A percentile compares a stretch with the other conserved stretches of the same genome.
Conservation (phyloP, 2,329 filamentous ascomycete genomes). For the Gremmenia infestans region DNA sequence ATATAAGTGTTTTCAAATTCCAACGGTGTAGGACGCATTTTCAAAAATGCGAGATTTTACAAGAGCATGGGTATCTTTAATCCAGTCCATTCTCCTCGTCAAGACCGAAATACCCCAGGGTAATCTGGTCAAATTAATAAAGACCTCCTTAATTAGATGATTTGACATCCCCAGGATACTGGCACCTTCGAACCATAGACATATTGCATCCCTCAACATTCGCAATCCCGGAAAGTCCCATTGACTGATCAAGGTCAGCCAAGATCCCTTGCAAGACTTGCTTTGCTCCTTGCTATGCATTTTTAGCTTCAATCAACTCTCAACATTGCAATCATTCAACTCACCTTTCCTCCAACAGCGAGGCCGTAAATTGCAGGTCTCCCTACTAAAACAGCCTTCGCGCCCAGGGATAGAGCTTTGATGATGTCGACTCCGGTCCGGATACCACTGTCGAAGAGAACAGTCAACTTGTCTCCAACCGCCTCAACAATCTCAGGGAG, state of each 20-base stretch:
- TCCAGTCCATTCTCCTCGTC: no score
- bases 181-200: conserved; percentile 20
- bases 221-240: conserved; percentile 48
- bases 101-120: no score
- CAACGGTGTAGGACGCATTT: no score
- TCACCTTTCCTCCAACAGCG: conserved; percentile 44
- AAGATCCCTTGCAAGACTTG: conserved; percentile 46
- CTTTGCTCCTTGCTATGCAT: conserved; percentile 42
- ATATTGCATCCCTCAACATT: conserved; percentile 23
- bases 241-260: conserved; percentile 49
- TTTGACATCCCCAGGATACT: conserved; percentile 24
- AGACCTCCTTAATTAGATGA: conserved; percentile 18
- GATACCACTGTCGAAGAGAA: conserved; percentile 58
- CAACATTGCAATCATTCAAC: neutral
- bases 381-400: conserved; percentile 52
- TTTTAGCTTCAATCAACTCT: neutral
- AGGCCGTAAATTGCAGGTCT: conserved; percentile 55
- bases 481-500: conserved; percentile 57
- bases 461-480: conserved; percentile 52
- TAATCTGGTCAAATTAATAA: no score
- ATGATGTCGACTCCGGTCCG: conserved; percentile 52
- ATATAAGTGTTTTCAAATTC: no score
- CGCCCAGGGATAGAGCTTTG: conserved; percentile 51
- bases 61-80: no score
- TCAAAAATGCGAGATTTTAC: no score